Evolutionary conservation across 2,329 filamentous ascomycete species (phyloP).

Genomic region (Cordyceps cateniannulata): DNA sequence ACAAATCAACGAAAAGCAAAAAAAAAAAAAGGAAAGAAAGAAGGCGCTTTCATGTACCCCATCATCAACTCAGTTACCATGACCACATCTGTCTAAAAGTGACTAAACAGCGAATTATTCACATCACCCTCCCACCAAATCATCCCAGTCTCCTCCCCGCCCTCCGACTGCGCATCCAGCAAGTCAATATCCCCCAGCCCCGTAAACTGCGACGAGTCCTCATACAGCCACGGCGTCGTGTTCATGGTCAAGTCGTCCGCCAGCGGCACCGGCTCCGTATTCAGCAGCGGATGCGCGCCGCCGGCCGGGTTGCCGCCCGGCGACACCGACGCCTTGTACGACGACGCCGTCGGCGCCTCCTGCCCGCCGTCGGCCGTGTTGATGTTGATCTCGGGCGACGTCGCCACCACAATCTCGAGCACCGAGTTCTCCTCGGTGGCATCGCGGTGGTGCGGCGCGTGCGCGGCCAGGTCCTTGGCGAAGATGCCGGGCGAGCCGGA

Average conservation of each 20-base stretch:
- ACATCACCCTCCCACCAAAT: conserved; percentile 37
- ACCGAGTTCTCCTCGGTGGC: conserved; percentile 30
- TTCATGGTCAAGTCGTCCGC: conserved; percentile 33
- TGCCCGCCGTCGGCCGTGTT: conserved; percentile 46
- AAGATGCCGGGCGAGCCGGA: conserved; percentile 30
- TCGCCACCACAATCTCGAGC: conserved; percentile 44
- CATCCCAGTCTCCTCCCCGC: conserved; percentile 20
- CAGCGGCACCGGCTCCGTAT: conserved; percentile 25
- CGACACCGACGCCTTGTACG: conserved; percentile 25
- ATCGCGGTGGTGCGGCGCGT: conserved; percentile 29
- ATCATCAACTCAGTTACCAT: background rate
- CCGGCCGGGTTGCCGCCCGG: conserved; percentile 20
- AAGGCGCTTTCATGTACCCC: no score
- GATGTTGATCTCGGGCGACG: conserved; percentile 43
- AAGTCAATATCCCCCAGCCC: conserved; percentile 31
- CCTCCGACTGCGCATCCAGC: conserved; percentile 22
- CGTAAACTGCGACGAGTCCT: conserved; percentile 33
- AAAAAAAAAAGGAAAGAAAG: background rate
- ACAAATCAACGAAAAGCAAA: no score
- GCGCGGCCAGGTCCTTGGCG: conserved; percentile 33
- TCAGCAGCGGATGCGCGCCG: conserved; percentile 19
- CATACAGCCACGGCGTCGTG: conserved; percentile 37
- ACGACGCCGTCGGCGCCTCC: conserved; percentile 37
- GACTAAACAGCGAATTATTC: conserved; percentile 33
- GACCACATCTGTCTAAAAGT: conserved; percentile 22